Conservation (phyloP, 176 grass and related monocot genomes). For the Oryza punctata region DNA sequence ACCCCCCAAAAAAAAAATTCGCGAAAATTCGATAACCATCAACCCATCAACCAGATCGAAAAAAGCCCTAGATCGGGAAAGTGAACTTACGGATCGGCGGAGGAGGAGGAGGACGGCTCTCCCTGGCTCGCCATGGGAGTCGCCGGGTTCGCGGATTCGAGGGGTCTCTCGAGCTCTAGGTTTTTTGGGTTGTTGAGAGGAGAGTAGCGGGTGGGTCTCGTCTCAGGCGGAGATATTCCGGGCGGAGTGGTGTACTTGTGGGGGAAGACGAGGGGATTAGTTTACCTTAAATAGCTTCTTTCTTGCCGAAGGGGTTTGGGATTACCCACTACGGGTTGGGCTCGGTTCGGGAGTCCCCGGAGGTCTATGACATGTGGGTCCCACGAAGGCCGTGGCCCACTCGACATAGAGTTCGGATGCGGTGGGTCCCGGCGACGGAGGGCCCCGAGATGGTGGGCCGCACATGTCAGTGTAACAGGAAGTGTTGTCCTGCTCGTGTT, state of each 20-base stretch:
- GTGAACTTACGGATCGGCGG: constrained; percentile 74
- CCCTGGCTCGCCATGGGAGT: constrained; percentile 59
- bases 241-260: neutral
- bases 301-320: constrained; percentile 48
- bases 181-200: neutral
- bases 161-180: neutral
- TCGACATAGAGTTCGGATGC: neutral
- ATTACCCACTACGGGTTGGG: neutral
- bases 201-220: neutral
- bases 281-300: constrained; percentile 35
- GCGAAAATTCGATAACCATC: neutral
- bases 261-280: constrained; percentile 25
- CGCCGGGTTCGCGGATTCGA: neutral
- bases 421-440: neutral
- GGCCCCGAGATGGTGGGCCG: neutral
- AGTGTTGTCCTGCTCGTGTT: too few relatives aligned
- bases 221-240: neutral
- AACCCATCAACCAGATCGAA: constrained; percentile 40
- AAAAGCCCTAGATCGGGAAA: neutral
- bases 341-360: neutral
- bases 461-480: too few relatives aligned
- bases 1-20: neutral
- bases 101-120: constrained; percentile 67
- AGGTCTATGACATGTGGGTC: neutral
- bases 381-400: neutral